phyloP scores from a whole-genome alignment of 2,329 filamentous ascomycete species.

The Aspergillus versicolor region DNA sequence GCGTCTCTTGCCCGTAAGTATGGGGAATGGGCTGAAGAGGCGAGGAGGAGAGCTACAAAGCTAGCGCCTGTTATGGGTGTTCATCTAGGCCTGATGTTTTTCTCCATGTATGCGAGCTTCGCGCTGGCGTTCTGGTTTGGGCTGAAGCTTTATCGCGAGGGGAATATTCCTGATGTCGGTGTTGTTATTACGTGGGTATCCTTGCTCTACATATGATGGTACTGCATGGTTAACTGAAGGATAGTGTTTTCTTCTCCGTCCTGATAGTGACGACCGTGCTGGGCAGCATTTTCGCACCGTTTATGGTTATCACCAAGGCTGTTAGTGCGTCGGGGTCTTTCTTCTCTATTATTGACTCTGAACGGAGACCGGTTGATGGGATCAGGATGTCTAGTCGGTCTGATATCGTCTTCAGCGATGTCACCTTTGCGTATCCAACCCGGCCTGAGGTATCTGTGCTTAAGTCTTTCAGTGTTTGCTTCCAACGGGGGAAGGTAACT shows the following conservation, averaged over 20 bases:
- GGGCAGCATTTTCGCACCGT: constrained; percentile 28
- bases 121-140: constrained; percentile 40
- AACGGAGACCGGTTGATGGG: too few species aligned
- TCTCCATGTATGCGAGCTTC: constrained; percentile 37
- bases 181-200: too few species aligned
- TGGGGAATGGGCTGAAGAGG: constrained; percentile 34
- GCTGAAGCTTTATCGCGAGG: constrained; percentile 32
- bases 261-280: too few species aligned
- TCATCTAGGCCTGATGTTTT: constrained; percentile 35
- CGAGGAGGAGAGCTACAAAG: constrained; percentile 28
- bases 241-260: constrained; percentile 20
- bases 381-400: too few species aligned
- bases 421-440: too few species aligned
- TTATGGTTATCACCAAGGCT: constrained; percentile 38
- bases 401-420: too few species aligned
- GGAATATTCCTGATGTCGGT: constrained; percentile 26
- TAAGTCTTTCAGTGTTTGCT: constrained; percentile 31
- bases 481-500: constrained; percentile 38
- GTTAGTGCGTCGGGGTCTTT: constrained; percentile 31
- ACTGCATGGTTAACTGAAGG: not conserved
- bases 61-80: constrained; percentile 26
- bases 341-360: constrained; percentile 30
- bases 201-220: accelerated
- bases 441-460: too few species aligned
- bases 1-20: constrained; percentile 36